A percentile compares a stretch with the other conserved stretches of the same genome.
Evolutionary conservation across 176 grass and related monocot genomes (phyloP).

Genomic region (Avena eriantha): DNA sequence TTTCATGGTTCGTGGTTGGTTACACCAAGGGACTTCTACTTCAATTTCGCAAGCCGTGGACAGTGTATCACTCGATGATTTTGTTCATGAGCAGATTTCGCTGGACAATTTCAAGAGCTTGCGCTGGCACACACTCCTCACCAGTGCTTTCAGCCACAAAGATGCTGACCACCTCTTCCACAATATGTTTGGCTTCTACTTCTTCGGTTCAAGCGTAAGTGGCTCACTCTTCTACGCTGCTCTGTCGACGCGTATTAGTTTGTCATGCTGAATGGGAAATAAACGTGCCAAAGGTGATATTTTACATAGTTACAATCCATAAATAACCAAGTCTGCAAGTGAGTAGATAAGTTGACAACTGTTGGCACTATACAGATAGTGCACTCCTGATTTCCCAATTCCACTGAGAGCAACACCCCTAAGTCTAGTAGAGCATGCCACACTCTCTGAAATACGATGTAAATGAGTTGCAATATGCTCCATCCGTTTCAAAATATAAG

Average conservation of each 20-base stretch:
- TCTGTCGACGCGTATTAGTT: not conserved
- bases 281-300: not conserved
- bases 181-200: slow-evolving; percentile 85
- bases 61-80: not conserved
- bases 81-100: slow-evolving; percentile 64
- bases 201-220: slow-evolving; percentile 79
- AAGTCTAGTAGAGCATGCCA: not conserved
- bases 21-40: not conserved
- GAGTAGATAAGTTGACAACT: not conserved
- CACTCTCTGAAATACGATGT: not conserved
- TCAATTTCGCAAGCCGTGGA: not conserved
- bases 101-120: slow-evolving; percentile 78
- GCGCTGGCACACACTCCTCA: slow-evolving; percentile 80
- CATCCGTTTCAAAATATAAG: no score
- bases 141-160: slow-evolving; percentile 78
- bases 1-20: slow-evolving; percentile 65
- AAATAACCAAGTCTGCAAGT: not conserved
- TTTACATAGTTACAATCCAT: not conserved
- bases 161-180: slow-evolving; percentile 54
- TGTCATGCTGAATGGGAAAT: not conserved
- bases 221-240: not conserved
- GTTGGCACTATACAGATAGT: not conserved
- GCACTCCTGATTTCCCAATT: not conserved
- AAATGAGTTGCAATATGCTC: not conserved
- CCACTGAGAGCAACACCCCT: not conserved